A percentile compares a stretch with the other conserved stretches of the same genome.
phyloP scores from a whole-genome alignment of 257 asterid genomes.

The Nicotiana obtusifolia region DNA sequence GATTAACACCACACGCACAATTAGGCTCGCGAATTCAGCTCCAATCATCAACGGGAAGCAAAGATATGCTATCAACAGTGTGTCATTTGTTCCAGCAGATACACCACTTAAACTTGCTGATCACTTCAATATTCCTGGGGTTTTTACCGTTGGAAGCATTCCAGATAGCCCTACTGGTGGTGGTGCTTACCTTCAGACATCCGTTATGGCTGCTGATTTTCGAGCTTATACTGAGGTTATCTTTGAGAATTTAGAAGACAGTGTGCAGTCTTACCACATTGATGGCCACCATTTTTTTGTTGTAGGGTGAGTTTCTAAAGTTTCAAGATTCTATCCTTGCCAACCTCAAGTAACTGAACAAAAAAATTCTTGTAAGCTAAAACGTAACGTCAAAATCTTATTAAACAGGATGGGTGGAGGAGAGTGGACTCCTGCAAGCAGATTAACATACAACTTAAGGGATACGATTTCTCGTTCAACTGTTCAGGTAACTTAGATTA shows the following conservation, averaged over 20 bases:
- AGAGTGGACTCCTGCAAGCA: constrained; percentile 36
- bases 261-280: constrained; percentile 17
- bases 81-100: constrained; percentile 26
- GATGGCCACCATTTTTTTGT: constrained; percentile 18
- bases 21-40: constrained; percentile 23
- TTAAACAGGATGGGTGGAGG: constrained; percentile 37
- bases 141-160: constrained; percentile 22
- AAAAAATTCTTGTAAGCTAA: not conserved
- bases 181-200: constrained; percentile 24
- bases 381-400: not conserved
- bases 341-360: not conserved
- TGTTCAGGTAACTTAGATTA: constrained; percentile 26
- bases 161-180: constrained; percentile 22
- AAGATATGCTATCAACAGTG: constrained; percentile 29
- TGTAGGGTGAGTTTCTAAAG: constrained; percentile 5
- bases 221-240: constrained; percentile 27
- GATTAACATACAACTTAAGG: constrained; percentile 30
- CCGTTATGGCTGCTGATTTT: constrained; percentile 35
- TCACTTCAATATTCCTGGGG: constrained; percentile 29
- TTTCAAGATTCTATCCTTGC: not conserved
- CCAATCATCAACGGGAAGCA: constrained; percentile 27
- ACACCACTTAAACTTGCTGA: constrained; percentile 38
- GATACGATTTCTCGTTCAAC: constrained; percentile 38
- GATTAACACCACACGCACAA: constrained; percentile 27
- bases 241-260: constrained; percentile 22